A percentile compares a stretch with the other conserved stretches of the same genome.
Conservation (phyloP, 495 filamentous ascomycete genomes). For the Hyaloscypha bicolor region DNA sequence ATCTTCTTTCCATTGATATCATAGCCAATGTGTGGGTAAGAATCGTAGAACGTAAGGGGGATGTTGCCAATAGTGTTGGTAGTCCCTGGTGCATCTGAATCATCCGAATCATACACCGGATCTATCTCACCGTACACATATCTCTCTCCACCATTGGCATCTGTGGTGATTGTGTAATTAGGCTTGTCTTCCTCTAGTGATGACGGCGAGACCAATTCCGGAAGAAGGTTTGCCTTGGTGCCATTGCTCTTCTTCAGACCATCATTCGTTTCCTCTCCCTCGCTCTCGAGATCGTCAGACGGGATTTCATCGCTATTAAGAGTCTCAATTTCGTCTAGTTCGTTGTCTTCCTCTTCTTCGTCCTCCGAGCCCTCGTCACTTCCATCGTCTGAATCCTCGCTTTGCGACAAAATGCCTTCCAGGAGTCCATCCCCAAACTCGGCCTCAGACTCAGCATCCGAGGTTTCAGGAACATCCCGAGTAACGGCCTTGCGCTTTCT, state of each 20-base stretch:
- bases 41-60: constrained; percentile 91
- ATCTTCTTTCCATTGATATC: constrained; percentile 99
- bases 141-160: constrained; percentile 54
- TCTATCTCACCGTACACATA: constrained; percentile 83
- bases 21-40: constrained; percentile 97
- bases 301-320: constrained; percentile 61
- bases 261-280: constrained; percentile 23
- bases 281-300: constrained; percentile 49
- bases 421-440: constrained; percentile 66
- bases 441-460: constrained; percentile 56
- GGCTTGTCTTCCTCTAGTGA: constrained; percentile 43
- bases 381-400: constrained; percentile 51
- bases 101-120: constrained; percentile 93
- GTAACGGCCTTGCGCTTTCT: constrained; percentile 36
- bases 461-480: constrained; percentile 27
- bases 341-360: constrained; percentile 53
- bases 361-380: constrained; percentile 42
- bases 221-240: constrained; percentile 31
- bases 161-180: constrained; percentile 61
- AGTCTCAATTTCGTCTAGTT: constrained; percentile 47
- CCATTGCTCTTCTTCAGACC: constrained; percentile 36
- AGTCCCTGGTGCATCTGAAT: constrained; percentile 77
- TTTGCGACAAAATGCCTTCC: constrained; percentile 64
- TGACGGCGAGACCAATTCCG: constrained; percentile 32
- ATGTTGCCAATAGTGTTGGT: constrained; percentile 95